Evolutionary conservation across 2,329 filamentous ascomycete species (phyloP).

Genomic region (Calonectria pauciramosa): DNA sequence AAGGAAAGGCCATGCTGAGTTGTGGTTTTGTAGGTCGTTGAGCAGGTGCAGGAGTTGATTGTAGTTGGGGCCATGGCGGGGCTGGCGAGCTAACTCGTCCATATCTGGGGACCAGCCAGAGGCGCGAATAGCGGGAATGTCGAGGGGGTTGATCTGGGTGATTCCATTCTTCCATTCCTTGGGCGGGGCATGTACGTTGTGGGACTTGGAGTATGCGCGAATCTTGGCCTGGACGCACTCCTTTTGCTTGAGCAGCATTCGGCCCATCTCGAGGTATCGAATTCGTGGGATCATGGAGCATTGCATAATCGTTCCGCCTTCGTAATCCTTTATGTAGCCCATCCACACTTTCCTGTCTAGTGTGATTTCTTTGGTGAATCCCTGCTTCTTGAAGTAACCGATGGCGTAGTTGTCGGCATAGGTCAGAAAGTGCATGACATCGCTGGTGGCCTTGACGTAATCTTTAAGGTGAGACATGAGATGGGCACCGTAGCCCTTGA

Average conservation of each 20-base stretch:
- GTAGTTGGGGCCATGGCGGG: slow-evolving; percentile 96
- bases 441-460: slow-evolving; percentile 96
- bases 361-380: slow-evolving; percentile 98
- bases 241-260: slow-evolving; percentile 98
- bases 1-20: slow-evolving; percentile 93
- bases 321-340: slow-evolving; percentile 99
- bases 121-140: slow-evolving; percentile 88
- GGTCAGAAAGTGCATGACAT: slow-evolving; percentile 98
- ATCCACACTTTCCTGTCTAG: slow-evolving; percentile 94
- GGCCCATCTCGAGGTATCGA: slow-evolving; percentile 91
- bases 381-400: slow-evolving; percentile 99
- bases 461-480: slow-evolving; percentile 98
- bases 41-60: slow-evolving; percentile 93
- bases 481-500: slow-evolving; percentile 98
- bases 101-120: slow-evolving; percentile 98
- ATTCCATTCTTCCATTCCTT: slow-evolving; percentile 86
- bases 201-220: slow-evolving; percentile 87
- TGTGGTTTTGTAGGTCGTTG: slow-evolving; percentile 95
- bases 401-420: slow-evolving; percentile 99
- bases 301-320: slow-evolving; percentile 99
- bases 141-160: slow-evolving; percentile 84
- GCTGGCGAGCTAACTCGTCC: slow-evolving; percentile 95
- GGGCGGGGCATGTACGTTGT: slow-evolving; percentile 88
- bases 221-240: slow-evolving; percentile 97
- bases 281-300: slow-evolving; percentile 97